Percentiles rank a stretch among this genome's conserved stretches.
Conservation (phyloP, 2,329 filamentous ascomycete genomes). For the Hymenoscyphus scutula region DNA sequence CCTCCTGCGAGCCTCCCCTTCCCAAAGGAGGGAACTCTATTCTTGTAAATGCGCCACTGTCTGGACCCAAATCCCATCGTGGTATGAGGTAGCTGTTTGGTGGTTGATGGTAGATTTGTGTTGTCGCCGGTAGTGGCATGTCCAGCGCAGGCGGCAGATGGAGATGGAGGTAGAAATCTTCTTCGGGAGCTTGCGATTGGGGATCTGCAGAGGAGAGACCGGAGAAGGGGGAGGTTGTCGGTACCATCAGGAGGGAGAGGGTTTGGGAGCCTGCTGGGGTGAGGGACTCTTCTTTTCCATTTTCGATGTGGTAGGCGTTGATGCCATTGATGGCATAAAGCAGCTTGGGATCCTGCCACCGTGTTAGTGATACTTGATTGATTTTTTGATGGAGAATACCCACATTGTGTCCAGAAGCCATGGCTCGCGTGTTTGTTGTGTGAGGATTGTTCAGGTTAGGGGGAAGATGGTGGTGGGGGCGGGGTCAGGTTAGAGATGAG, state of each 20-base stretch:
- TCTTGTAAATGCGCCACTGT: conserved; percentile 85
- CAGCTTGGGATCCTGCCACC: conserved; percentile 55
- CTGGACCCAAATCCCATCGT: conserved; percentile 87
- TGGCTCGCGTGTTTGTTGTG: conserved; percentile 13
- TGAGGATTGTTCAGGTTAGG: not conserved
- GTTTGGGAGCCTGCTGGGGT: conserved; percentile 87
- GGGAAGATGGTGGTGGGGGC: conserved; percentile 2
- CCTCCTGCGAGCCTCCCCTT: conserved; percentile 77
- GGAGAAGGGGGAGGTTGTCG: conserved; percentile 73
- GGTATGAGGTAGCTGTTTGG: conserved; percentile 92
- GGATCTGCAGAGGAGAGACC: conserved; percentile 52
- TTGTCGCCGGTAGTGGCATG: conserved; percentile 87
- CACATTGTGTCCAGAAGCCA: conserved; percentile 36
- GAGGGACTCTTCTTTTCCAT: conserved; percentile 80
- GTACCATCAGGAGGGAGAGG: conserved; percentile 91
- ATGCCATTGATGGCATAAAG: conserved; percentile 78
- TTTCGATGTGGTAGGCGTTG: conserved; percentile 83
- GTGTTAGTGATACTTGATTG: conserved; percentile 15
- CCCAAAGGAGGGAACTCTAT: conserved; percentile 83
- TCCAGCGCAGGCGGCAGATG: conserved; percentile 94
- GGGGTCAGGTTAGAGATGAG: not conserved
- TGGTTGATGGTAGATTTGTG: conserved; percentile 95
- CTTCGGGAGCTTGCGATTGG: conserved; percentile 59
- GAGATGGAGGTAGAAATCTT: conserved; percentile 96
- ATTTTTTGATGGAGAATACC: not conserved